These are phyloP conservation scores for Polytrichum commune DNA, from an alignment of 225 moss, liverwort and hornwort genomes.

Conservation along the genomic window DNA sequence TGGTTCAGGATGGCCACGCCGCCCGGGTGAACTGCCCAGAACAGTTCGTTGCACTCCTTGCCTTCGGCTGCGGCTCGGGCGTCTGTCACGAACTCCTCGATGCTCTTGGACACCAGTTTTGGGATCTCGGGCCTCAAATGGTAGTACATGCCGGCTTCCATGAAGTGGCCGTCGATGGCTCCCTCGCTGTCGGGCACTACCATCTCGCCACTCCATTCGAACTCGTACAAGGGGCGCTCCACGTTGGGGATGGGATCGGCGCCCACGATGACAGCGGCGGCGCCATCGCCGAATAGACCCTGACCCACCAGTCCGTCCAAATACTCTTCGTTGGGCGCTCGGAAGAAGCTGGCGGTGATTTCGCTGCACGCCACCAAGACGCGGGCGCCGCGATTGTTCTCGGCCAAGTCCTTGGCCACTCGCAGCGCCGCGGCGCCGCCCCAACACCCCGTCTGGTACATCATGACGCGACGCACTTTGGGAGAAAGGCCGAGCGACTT, in stretches of 20 bases:
- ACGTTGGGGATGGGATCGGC: slow-evolving; percentile 31
- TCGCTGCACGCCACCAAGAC: slow-evolving; percentile 3
- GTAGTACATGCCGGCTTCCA: slow-evolving; percentile 43
- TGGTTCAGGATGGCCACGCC: slow-evolving; percentile 22
- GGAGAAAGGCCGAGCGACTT: slow-evolving; percentile 9
- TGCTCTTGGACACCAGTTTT: slow-evolving; percentile 18
- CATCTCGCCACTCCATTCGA: slow-evolving; percentile 45
- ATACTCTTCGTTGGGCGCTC: slow-evolving; percentile 50
- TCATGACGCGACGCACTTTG: slow-evolving; percentile 11
- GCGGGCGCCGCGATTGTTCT: slow-evolving; percentile 16
- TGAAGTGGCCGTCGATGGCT: slow-evolving; percentile 47
- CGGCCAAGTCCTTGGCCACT: slow-evolving; percentile 48
- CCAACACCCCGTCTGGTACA: slow-evolving; percentile 27
- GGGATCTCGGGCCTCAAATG: slow-evolving; percentile 6
- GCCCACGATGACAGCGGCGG: slow-evolving; percentile 44
- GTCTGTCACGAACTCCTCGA: slow-evolving; percentile 6
- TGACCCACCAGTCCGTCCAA: slow-evolving; percentile 56
- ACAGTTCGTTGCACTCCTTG: slow-evolving; percentile 23
- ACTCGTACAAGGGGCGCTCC: slow-evolving; percentile 43
- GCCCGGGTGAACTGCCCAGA: slow-evolving; percentile 32
- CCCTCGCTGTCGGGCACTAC: slow-evolving; percentile 50
- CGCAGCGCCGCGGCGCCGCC: slow-evolving; percentile 45
- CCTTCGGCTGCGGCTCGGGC: slow-evolving; percentile 25
- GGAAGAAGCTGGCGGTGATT: slow-evolving; percentile 38
- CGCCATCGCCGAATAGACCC: slow-evolving; percentile 51